These are phyloP conservation scores for Mycothermus thermophilus DNA, from an alignment of 495 filamentous ascomycete species.

Conservation along the genomic window DNA sequence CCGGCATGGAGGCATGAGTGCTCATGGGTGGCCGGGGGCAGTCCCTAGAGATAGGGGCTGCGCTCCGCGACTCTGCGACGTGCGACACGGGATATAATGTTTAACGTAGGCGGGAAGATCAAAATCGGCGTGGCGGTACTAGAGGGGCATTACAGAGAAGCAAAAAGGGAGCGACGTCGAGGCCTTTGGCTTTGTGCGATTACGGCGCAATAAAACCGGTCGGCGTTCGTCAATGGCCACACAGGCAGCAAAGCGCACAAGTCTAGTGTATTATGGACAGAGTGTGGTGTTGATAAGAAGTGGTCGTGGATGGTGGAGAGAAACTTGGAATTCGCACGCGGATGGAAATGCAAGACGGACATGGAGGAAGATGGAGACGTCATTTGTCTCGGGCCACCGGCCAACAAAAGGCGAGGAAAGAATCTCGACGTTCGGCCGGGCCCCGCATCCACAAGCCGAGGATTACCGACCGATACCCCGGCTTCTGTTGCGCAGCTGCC, in stretches of 20 bases:
- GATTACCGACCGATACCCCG: conserved; percentile 19
- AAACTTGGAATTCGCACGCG: too few relatives aligned
- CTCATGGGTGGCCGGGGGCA: conserved; percentile 35
- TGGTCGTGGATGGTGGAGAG: too few relatives aligned
- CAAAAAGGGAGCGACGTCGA: too few relatives aligned
- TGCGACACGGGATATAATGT: too few relatives aligned
- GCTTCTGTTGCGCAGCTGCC: conserved; percentile 2
- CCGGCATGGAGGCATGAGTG: conserved; percentile 36
- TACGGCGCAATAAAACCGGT: neutral
- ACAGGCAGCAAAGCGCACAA: too few relatives aligned
- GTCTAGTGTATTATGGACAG: too few relatives aligned
- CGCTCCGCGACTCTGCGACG: conserved; percentile 11
- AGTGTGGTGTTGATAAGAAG: too few relatives aligned
- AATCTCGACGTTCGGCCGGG: neutral
- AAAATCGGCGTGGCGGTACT: conserved; percentile 1
- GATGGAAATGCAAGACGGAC: too few relatives aligned
- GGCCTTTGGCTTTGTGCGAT: too few relatives aligned
- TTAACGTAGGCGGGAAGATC: neutral
- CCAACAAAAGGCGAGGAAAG: neutral
- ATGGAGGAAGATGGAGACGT: conserved; percentile 15
- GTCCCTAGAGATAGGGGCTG: conserved; percentile 21
- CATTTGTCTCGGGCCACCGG: conserved; percentile 10
- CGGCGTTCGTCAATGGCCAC: too few relatives aligned
- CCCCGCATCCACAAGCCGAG: conserved; percentile 20
- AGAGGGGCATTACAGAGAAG: conserved; percentile 9